Conservation (phyloP, 768 basidiomycete genomes). For the Serendipita sp. region DNA sequence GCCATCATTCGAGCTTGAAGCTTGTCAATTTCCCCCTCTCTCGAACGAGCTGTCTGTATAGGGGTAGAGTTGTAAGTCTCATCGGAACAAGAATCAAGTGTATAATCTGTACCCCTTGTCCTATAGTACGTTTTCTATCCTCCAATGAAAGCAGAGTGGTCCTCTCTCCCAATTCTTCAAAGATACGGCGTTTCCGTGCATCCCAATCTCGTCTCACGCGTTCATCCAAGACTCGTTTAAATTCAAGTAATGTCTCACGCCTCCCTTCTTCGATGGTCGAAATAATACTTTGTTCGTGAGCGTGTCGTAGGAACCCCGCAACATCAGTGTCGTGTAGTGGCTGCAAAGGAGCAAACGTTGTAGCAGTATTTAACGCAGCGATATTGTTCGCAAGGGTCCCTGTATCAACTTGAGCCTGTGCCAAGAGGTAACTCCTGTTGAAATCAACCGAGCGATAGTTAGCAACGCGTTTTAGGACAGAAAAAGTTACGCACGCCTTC, state of each 20-base stretch:
- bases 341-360: conserved; percentile 79
- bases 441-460: background rate
- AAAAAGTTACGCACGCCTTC: conserved; percentile 31
- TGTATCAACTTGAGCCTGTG: conserved; percentile 86
- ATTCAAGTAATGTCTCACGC: conserved; percentile 68
- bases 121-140: background rate
- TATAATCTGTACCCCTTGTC: background rate
- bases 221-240: conserved; percentile 65
- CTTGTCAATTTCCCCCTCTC: background rate
- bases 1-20: conserved; percentile 88
- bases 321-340: conserved; percentile 90
- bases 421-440: conserved; percentile 72
- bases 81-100: background rate
- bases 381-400: conserved; percentile 74
- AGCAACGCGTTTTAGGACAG: background rate
- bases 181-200: conserved; percentile 72
- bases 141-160: background rate
- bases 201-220: conserved; percentile 74
- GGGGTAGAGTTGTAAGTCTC: background rate
- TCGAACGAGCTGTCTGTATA: background rate
- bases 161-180: conserved; percentile 63
- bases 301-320: conserved; percentile 83
- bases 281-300: conserved; percentile 87
- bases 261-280: conserved; percentile 85
- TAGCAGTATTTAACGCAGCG: conserved; percentile 60